Evolutionary conservation across 768 basidiomycete species (phyloP).

Genomic region (Plicaturopsis crispa): DNA sequence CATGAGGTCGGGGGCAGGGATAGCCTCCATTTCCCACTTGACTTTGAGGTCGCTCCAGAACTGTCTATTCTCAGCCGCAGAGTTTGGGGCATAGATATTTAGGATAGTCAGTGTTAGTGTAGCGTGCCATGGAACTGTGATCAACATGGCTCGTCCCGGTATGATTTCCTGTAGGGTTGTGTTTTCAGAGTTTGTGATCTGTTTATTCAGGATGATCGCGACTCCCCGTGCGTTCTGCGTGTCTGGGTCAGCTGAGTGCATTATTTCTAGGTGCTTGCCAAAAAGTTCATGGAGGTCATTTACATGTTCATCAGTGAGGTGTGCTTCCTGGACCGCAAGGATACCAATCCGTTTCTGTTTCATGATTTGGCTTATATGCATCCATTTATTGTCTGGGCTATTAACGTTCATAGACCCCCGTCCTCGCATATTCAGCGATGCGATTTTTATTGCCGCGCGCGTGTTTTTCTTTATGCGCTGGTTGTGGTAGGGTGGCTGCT

Average conservation of each 20-base stretch:
- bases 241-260: slow-evolving; percentile 9
- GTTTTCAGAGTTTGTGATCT: slow-evolving; percentile 11
- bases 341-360: slow-evolving; percentile 17
- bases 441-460: slow-evolving; percentile 5
- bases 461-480: too few species aligned
- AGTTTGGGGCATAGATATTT: slow-evolving; percentile 29
- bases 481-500: too few species aligned
- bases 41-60: slow-evolving; percentile 21
- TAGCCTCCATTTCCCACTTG: slow-evolving; percentile 3
- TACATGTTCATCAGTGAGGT: slow-evolving; percentile 14
- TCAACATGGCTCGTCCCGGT: slow-evolving; percentile 18
- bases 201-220: slow-evolving; percentile 26
- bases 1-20: slow-evolving; percentile 22
- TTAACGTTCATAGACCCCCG: not conserved
- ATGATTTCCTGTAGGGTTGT: slow-evolving; percentile 9
- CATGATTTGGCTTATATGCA: slow-evolving; percentile 12
- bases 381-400: slow-evolving; percentile 8
- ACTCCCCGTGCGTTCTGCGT: slow-evolving; percentile 19
- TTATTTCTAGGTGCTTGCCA: slow-evolving; percentile 10
- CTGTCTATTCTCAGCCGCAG: slow-evolving; percentile 12
- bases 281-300: slow-evolving; percentile 5
- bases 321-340: slow-evolving; percentile 22
- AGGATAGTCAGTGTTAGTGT: slow-evolving; percentile 16
- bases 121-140: slow-evolving; percentile 13
- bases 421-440: slow-evolving; percentile 8